Conservation (phyloP, 352 stramenopile genomes). For the Phytophthora kernoviae region DNA sequence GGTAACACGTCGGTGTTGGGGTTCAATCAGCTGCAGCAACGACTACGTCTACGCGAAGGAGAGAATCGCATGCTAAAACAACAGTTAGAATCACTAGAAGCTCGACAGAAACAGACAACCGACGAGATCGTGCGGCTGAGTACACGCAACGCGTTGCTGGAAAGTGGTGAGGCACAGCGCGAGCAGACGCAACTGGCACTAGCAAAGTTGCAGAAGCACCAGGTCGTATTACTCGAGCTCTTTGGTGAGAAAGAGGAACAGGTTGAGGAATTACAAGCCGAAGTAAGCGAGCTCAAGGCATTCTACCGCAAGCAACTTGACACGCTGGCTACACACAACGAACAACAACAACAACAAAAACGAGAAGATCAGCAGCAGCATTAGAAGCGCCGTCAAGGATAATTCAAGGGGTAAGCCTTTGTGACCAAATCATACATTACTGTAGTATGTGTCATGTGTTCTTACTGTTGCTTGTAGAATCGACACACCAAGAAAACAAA, state of each 20-base stretch:
- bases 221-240: constrained; percentile 81
- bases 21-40: constrained; percentile 77
- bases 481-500: no score
- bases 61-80: constrained; percentile 80
- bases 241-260: constrained; percentile 89
- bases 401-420: constrained; percentile 14
- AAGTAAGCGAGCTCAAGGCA: constrained; percentile 78
- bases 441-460: no score
- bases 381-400: constrained; percentile 13
- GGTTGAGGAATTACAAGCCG: constrained; percentile 78
- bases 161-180: constrained; percentile 58
- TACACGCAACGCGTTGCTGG: constrained; percentile 73
- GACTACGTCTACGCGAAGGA: constrained; percentile 70
- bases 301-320: constrained; percentile 83
- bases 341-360: constrained; percentile 45
- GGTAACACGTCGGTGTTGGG: constrained; percentile 67
- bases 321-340: constrained; percentile 53
- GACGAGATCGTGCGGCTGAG: constrained; percentile 80
- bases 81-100: constrained; percentile 64
- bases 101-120: constrained; percentile 67
- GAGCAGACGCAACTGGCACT: constrained; percentile 57
- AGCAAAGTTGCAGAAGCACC: constrained; percentile 66
- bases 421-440: neutral
- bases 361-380: constrained; percentile 37
- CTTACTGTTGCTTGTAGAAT: no score